phyloP scores from a whole-genome alignment of 2,329 filamentous ascomycete species.

The Scorias spongiosa region DNA sequence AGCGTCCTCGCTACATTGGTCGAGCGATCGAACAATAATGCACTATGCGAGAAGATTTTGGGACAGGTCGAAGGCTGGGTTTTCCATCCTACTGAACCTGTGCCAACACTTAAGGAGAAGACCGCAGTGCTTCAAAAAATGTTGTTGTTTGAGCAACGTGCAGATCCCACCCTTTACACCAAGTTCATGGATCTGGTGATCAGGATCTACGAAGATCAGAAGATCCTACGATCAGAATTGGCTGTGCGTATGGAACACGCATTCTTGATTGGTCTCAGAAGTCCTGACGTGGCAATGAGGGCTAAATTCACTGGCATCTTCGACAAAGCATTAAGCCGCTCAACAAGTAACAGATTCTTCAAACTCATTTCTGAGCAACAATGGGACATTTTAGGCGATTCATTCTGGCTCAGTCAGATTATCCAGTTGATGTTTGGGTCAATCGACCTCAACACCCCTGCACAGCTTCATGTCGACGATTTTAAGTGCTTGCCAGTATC shows the following conservation, averaged over 20 bases:
- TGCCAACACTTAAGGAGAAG: slow-evolving; percentile 96
- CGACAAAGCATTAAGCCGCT: slow-evolving; percentile 84
- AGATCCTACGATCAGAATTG: slow-evolving; percentile 85
- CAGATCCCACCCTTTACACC: slow-evolving; percentile 70
- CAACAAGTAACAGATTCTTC: slow-evolving; percentile 71
- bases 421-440: slow-evolving; percentile 85
- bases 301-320: slow-evolving; percentile 95
- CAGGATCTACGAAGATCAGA: slow-evolving; percentile 93
- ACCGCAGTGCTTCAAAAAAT: slow-evolving; percentile 98
- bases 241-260: slow-evolving; percentile 96
- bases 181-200: slow-evolving; percentile 95
- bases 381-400: slow-evolving; percentile 89
- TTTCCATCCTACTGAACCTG: slow-evolving; percentile 85
- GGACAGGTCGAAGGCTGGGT: slow-evolving; percentile 93
- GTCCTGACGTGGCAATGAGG: slow-evolving; percentile 89
- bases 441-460: slow-evolving; percentile 66
- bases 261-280: slow-evolving; percentile 87
- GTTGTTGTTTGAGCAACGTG: slow-evolving; percentile 79
- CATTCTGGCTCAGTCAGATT: slow-evolving; percentile 93
- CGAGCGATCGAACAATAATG: slow-evolving; percentile 79
- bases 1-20: slow-evolving; percentile 90
- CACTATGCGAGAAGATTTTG: slow-evolving; percentile 81
- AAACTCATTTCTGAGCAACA: slow-evolving; percentile 89
- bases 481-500: slow-evolving; percentile 65
- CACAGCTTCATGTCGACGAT: slow-evolving; percentile 70